Evolutionary conservation across 805 yeast species (phyloP).

Genomic region (Vanderwaltozyma yarrowii): DNA sequence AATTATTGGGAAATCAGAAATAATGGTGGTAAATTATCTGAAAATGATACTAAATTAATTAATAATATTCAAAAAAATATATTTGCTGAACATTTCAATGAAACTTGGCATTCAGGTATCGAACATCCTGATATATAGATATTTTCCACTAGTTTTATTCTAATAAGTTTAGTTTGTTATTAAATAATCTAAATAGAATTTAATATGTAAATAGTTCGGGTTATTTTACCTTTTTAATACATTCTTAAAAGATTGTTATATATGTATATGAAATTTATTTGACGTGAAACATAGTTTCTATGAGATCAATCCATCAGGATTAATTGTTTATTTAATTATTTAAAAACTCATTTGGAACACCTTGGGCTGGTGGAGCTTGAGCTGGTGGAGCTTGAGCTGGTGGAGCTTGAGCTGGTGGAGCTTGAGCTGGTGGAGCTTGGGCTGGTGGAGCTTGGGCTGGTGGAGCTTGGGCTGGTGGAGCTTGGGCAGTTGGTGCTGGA

Average conservation of each 20-base stretch:
- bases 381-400: too few species aligned
- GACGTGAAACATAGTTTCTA: neutral
- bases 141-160: too few species aligned
- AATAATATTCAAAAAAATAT: constrained; percentile 33
- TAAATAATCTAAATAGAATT: too few species aligned
- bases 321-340: neutral
- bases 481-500: neutral
- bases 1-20: constrained; percentile 42
- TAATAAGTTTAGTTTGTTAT: too few species aligned
- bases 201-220: too few species aligned
- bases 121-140: neutral
- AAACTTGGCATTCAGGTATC: constrained; percentile 45
- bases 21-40: constrained; percentile 23
- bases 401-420: neutral
- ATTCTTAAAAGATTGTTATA: too few species aligned
- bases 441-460: constrained; percentile 1
- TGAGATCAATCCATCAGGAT: too few species aligned
- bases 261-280: too few species aligned
- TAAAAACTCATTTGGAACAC: neutral
- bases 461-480: constrained; percentile 1
- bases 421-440: constrained; percentile 1
- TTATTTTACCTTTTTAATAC: too few species aligned
- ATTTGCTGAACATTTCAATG: constrained; percentile 48
- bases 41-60: constrained; percentile 36
- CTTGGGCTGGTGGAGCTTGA: neutral